Conservation (phyloP, 1,139 yeast genomes). For the Sugiyamaella sp. region DNA sequence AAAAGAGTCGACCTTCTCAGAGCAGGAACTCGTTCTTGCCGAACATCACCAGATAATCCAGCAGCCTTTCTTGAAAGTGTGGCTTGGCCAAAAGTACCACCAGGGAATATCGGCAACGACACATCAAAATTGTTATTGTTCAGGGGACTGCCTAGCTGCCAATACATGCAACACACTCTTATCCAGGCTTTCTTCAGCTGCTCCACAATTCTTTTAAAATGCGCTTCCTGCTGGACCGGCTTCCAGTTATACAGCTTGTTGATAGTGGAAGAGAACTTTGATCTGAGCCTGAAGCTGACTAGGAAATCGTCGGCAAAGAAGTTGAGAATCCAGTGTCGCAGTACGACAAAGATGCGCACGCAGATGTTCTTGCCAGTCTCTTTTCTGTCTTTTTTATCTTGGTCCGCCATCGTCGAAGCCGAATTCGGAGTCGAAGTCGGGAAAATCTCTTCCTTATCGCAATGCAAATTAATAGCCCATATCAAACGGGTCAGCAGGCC, state of each 20-base stretch:
- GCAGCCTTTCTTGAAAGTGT: conserved; percentile 14
- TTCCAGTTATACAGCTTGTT: conserved; percentile 39
- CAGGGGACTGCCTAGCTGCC: conserved; percentile 37
- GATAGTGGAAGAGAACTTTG: conserved; percentile 36
- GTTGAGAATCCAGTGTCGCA: conserved; percentile 85
- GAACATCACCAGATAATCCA: conserved; percentile 9
- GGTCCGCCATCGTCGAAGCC: background rate
- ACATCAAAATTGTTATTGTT: conserved; percentile 25
- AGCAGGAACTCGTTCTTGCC: conserved; percentile 19
- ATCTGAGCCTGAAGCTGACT: conserved; percentile 41
- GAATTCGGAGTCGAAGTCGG: background rate
- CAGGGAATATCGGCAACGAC: conserved; percentile 34
- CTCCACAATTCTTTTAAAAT: conserved; percentile 36
- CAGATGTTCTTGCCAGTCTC: conserved; percentile 67
- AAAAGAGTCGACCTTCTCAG: conserved; percentile 37
- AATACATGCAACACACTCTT: conserved; percentile 39
- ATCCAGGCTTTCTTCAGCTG: conserved; percentile 46
- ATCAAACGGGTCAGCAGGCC: conserved; percentile 64
- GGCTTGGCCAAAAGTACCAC: conserved; percentile 31
- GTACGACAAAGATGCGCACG: conserved; percentile 82
- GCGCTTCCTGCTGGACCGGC: conserved; percentile 33
- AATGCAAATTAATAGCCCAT: conserved; percentile 59
- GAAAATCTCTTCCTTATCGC: conserved; percentile 8
- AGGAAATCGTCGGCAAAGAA: conserved; percentile 47
- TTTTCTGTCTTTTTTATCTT: background rate